These are phyloP conservation scores for Fusarium pseudocircinatum DNA, from an alignment of 2,329 filamentous ascomycete genomes.

Conservation along the genomic window DNA sequence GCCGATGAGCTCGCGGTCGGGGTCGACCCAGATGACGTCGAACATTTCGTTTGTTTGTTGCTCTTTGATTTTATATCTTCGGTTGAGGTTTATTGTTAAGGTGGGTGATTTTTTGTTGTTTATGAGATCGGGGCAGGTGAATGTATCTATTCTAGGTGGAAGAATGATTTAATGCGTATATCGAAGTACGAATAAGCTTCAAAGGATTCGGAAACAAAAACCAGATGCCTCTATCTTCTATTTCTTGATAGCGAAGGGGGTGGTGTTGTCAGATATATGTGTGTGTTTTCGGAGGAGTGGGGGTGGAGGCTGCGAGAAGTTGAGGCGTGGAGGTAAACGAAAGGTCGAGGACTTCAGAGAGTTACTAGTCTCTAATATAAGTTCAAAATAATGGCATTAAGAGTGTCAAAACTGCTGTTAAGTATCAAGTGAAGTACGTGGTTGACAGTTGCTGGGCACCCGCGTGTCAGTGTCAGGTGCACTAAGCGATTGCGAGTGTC, in stretches of 20 bases:
- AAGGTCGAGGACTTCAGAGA: background rate
- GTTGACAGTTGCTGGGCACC: conserved; percentile 11
- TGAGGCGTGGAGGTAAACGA: background rate
- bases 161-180: background rate
- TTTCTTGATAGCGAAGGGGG: background rate
- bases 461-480: conserved; percentile 9
- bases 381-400: background rate
- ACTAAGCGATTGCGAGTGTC: background rate
- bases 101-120: background rate
- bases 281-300: background rate
- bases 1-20: conserved; percentile 61
- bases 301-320: background rate
- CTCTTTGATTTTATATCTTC: background rate
- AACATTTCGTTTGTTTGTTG: conserved; percentile 57
- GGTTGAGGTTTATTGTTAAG: background rate
- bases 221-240: background rate
- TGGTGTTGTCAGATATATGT: background rate
- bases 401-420: background rate
- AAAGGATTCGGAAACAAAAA: background rate
- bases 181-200: background rate
- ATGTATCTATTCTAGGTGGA: background rate
- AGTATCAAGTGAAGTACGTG: background rate
- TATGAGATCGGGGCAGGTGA: background rate
- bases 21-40: conserved; percentile 68
- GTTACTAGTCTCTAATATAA: background rate